phyloP scores from a whole-genome alignment of 148 eudicot genomes.

The Camellia japonica region DNA sequence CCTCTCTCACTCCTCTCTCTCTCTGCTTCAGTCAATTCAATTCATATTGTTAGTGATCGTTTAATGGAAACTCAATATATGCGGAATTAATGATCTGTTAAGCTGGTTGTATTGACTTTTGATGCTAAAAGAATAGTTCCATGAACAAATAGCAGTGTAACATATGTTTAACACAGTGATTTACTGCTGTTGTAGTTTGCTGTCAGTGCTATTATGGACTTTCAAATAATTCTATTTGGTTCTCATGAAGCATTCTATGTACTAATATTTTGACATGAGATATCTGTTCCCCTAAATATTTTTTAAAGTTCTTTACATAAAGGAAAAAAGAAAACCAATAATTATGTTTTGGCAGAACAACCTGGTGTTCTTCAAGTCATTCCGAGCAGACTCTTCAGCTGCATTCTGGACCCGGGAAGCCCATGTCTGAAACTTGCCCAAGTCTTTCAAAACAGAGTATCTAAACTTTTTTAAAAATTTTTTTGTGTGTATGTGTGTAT shows the following conservation, averaged over 20 bases:
- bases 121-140: not conserved
- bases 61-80: not conserved
- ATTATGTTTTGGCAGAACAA: constrained; percentile 50
- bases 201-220: not conserved
- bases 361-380: constrained; percentile 87
- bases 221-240: not conserved
- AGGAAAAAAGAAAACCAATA: not conserved
- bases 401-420: constrained; percentile 53
- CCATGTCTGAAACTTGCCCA: not conserved
- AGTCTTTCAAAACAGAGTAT: not conserved
- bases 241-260: not conserved
- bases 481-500: not conserved
- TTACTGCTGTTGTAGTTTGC: not conserved
- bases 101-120: not conserved
- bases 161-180: not conserved
- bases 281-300: not conserved
- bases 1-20: not conserved
- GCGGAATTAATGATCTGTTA: not conserved
- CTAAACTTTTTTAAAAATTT: not conserved
- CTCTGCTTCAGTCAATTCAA: no score
- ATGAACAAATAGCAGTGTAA: not conserved
- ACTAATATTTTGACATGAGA: not conserved
- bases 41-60: no score
- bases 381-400: constrained; percentile 60
- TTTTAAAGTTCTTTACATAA: not conserved